A percentile compares a stretch with the other conserved stretches of the same genome.
Evolutionary conservation across 192 early-diverging fungal genomes (phyloP).

Genomic region (Coemansia sp.): DNA sequence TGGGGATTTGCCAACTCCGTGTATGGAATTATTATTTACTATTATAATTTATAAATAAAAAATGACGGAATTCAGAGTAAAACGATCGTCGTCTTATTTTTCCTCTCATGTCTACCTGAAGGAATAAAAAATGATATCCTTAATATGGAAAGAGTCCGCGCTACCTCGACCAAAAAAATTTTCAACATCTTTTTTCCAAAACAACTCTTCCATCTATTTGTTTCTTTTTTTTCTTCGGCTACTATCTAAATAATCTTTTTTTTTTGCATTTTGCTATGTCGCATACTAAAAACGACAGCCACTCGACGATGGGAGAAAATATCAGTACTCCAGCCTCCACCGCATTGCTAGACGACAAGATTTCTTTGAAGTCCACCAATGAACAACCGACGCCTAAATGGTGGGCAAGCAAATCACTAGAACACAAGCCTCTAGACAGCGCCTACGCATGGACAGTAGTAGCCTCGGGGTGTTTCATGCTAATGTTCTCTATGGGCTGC

Average conservation of each 20-base stretch:
- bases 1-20: conserved; percentile 25
- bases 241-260: neutral
- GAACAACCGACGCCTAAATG: conserved; percentile 1
- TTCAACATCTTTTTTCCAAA: neutral
- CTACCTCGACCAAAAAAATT: neutral
- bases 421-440: conserved; percentile 37
- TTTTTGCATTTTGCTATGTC: conserved; percentile 11
- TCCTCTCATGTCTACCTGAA: neutral
- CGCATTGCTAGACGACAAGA: neutral
- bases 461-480: conserved; percentile 54
- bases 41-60: neutral
- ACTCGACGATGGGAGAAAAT: neutral
- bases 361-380: neutral
- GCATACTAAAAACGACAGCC: conserved; percentile 9
- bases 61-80: neutral
- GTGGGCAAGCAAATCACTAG: conserved; percentile 52
- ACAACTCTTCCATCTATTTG: neutral
- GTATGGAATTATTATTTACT: neutral
- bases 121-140: neutral
- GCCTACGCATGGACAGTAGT: conserved; percentile 61
- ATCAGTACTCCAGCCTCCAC: neutral
- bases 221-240: neutral
- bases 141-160: neutral
- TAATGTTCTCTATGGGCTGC: conserved; percentile 60
- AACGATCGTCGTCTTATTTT: conserved; percentile 1